A percentile compares a stretch with the other conserved stretches of the same genome.
Conservation (phyloP, 208 protist species). For the Porcisia hertigi region DNA sequence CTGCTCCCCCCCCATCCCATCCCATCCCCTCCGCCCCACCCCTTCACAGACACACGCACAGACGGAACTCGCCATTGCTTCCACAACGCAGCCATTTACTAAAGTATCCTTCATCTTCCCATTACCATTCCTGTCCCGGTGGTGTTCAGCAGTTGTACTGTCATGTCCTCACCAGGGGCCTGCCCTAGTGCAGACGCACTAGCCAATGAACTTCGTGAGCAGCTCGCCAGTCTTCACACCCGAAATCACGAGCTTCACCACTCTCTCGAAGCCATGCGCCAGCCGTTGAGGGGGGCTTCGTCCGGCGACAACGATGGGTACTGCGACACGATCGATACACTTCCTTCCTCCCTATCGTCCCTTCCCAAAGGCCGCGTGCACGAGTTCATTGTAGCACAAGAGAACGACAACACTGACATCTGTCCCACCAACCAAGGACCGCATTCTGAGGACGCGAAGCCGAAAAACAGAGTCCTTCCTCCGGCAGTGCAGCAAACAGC, state of each 20-base stretch:
- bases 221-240: slow-evolving; percentile 14
- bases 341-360: no score
- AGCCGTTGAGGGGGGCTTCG: neutral
- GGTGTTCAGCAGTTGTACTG: neutral
- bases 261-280: slow-evolving; percentile 7
- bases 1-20: no score
- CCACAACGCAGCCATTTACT: no score
- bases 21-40: no score
- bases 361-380: no score
- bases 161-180: neutral
- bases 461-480: no score
- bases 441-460: no score
- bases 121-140: neutral
- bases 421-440: no score
- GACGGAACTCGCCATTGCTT: no score
- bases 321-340: neutral
- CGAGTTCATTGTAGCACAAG: no score
- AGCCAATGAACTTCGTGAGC: slow-evolving; percentile 11
- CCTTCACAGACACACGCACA: neutral
- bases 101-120: neutral
- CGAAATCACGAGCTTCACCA: slow-evolving; percentile 11
- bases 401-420: no score
- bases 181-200: neutral
- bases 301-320: neutral
- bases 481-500: no score